Evolutionary conservation across 257 asterid species (phyloP).

Genomic region (Avicennia marina): DNA sequence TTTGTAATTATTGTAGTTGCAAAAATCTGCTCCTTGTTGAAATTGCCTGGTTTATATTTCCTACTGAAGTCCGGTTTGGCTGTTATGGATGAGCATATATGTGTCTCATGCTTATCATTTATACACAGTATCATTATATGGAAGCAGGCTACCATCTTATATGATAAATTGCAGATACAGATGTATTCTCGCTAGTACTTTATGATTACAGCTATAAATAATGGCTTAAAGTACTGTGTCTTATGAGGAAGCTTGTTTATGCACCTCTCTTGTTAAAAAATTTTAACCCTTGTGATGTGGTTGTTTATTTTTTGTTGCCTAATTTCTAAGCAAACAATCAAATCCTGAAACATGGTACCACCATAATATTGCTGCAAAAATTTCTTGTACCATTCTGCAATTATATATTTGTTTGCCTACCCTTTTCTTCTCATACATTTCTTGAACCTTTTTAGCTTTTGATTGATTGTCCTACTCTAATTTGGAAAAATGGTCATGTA

Average conservation of each 20-base stretch:
- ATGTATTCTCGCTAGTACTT: neutral
- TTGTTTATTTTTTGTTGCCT: neutral
- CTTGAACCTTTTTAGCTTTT: neutral
- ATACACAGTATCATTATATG: neutral
- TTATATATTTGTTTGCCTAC: neutral
- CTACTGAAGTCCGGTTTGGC: neutral
- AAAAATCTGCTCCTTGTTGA: conserved; percentile 3
- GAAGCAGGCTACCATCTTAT: neutral
- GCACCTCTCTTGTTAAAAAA: neutral
- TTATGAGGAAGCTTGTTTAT: neutral
- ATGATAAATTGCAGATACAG: neutral
- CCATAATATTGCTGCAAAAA: neutral
- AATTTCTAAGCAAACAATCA: neutral
- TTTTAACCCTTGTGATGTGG: neutral
- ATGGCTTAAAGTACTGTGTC: neutral
- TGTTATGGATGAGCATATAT: conserved; percentile 3
- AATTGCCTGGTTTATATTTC: neutral
- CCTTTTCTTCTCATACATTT: neutral
- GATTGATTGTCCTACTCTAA: neutral
- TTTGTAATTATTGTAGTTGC: conserved; percentile 9
- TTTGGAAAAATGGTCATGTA: neutral
- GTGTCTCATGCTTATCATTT: too few relatives aligned
- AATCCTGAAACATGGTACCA: neutral
- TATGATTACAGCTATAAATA: neutral
- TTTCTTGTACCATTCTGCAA: neutral